These are phyloP conservation scores for Pseudomassariella vexata DNA, from an alignment of 2,329 filamentous ascomycete genomes.

Conservation along the genomic window DNA sequence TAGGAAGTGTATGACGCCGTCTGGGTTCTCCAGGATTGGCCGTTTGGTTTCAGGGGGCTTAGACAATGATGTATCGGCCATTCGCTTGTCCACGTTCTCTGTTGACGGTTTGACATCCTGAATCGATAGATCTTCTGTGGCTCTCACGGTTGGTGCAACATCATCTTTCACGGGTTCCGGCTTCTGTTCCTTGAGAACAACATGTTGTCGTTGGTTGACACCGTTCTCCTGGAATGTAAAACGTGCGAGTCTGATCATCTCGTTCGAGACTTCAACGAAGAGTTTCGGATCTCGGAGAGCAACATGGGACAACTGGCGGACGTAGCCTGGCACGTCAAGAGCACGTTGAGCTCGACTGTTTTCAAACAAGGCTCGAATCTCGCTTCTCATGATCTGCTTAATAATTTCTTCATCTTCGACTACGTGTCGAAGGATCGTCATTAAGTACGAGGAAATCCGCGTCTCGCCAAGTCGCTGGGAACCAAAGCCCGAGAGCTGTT, in stretches of 20 bases:
- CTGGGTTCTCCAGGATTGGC: constrained; percentile 83
- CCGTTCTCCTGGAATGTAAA: constrained; percentile 41
- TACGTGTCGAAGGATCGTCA: constrained; percentile 85
- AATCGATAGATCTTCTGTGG: constrained; percentile 39
- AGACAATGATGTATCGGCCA: constrained; percentile 59
- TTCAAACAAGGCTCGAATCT: constrained; percentile 77
- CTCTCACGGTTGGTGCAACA: constrained; percentile 38
- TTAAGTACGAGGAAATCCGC: constrained; percentile 55
- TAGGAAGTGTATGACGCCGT: constrained; percentile 92
- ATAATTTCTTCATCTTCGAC: constrained; percentile 90
- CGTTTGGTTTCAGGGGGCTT: constrained; percentile 62
- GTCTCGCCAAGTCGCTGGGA: constrained; percentile 63
- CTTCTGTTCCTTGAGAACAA: constrained; percentile 36
- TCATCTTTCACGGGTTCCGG: constrained; percentile 28
- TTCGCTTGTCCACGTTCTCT: constrained; percentile 52
- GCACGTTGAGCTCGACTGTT: constrained; percentile 45
- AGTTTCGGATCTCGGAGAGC: constrained; percentile 76
- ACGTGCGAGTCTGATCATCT: constrained; percentile 68
- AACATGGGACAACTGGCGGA: constrained; percentile 72
- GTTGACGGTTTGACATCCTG: constrained; percentile 56
- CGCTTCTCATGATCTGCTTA: constrained; percentile 84
- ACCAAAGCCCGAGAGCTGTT: constrained; percentile 76
- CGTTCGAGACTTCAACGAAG: constrained; percentile 83
- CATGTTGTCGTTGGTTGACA: constrained; percentile 20
- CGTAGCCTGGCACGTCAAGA: constrained; percentile 66